A percentile compares a stretch with the other conserved stretches of the same genome.
Evolutionary conservation across 148 eudicot genomes (phyloP).

Genomic region (Rhododendron ferrugineum): DNA sequence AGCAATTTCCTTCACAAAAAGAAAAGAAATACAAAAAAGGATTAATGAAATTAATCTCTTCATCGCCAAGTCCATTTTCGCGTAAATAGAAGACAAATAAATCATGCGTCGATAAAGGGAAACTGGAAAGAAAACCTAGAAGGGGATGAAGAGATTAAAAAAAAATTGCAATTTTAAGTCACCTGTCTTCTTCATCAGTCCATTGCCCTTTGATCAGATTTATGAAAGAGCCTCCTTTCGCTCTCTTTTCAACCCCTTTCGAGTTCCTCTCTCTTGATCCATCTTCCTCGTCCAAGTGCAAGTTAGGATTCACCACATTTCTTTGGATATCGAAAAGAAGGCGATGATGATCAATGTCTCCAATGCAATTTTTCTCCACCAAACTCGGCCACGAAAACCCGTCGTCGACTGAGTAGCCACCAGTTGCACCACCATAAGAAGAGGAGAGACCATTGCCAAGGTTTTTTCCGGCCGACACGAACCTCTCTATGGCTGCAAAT

Average conservation of each 20-base stretch:
- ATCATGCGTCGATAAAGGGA: neutral
- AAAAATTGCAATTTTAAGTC: neutral
- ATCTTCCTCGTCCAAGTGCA: neutral
- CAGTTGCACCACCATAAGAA: conserved; percentile 5
- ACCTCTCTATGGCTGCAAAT: conserved; percentile 43
- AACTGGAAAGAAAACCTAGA: neutral
- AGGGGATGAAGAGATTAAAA: neutral
- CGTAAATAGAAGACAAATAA: neutral
- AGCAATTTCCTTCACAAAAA: conserved; percentile 35
- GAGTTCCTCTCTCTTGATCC: neutral
- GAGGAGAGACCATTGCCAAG: conserved; percentile 2
- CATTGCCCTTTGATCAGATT: conserved; percentile 63
- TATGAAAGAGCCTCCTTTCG: conserved; percentile 11
- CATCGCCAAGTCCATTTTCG: neutral
- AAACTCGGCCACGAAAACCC: conserved; percentile 8
- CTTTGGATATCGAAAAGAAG: conserved; percentile 10
- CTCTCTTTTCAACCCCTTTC: conserved; percentile 14
- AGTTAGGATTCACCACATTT: conserved; percentile 8
- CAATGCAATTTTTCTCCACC: conserved; percentile 2
- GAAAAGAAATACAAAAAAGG: neutral
- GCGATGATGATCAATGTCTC: neutral
- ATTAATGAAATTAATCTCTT: neutral
- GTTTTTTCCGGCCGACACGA: conserved; percentile 21
- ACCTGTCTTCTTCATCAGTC: conserved; percentile 81
- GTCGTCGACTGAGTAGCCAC: neutral